Conservation (phyloP, 2,329 filamentous ascomycete genomes). For the Fonsecaea nubica region DNA sequence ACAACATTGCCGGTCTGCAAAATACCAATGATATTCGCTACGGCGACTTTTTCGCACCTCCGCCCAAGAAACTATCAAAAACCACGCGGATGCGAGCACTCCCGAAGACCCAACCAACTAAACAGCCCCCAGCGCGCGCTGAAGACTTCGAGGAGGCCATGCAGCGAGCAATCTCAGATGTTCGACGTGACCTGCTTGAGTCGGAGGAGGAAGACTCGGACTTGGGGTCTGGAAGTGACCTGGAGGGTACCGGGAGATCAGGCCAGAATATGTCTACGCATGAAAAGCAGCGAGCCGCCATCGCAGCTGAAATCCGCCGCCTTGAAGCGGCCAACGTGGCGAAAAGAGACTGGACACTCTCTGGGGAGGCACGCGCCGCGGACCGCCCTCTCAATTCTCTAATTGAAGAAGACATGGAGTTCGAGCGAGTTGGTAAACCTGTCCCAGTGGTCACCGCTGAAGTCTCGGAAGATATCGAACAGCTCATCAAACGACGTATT, state of each 20-base stretch:
- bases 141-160: conserved; percentile 69
- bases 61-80: conserved; percentile 71
- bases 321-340: conserved; percentile 88
- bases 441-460: conserved; percentile 93
- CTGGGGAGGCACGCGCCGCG: conserved; percentile 82
- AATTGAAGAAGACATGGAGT: conserved; percentile 92
- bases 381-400: conserved; percentile 90
- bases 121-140: conserved; percentile 49
- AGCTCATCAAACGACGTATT: conserved; percentile 91
- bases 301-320: conserved; percentile 87
- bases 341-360: conserved; percentile 87
- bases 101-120: conserved; percentile 59
- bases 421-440: conserved; percentile 92
- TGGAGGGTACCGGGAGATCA: conserved; percentile 27
- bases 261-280: conserved; percentile 68
- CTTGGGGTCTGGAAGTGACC: conserved; percentile 56
- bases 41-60: conserved; percentile 90
- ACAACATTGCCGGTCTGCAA: conserved; percentile 61
- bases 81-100: conserved; percentile 61
- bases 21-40: conserved; percentile 92
- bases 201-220: conserved; percentile 69
- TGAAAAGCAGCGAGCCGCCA: conserved; percentile 82
- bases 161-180: conserved; percentile 81
- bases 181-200: conserved; percentile 89
- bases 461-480: conserved; percentile 87